Evolutionary conservation across 495 filamentous ascomycete species (phyloP).

Genomic region (Venustampulla echinocandica): DNA sequence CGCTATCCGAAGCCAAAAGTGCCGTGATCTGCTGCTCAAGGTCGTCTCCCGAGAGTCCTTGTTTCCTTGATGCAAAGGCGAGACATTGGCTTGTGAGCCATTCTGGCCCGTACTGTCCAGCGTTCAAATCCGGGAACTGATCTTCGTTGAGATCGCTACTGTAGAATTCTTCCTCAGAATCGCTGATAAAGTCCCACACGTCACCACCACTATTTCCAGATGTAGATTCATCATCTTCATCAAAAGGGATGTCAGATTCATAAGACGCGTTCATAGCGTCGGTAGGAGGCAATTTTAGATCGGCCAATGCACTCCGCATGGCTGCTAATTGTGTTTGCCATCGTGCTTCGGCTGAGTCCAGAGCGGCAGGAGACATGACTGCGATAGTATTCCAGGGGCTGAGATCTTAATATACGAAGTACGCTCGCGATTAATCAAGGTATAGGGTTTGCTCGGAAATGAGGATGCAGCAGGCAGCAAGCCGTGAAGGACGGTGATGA

Average conservation of each 20-base stretch:
- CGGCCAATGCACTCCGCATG: conserved; percentile 66
- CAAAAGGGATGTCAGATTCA: conserved; percentile 44
- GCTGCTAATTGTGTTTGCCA: conserved; percentile 63
- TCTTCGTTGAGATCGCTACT: conserved; percentile 36
- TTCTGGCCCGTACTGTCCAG: conserved; percentile 28
- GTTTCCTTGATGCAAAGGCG: conserved; percentile 46
- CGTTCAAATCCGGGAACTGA: conserved; percentile 19
- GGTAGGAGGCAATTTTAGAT: conserved; percentile 51
- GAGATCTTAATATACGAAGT: too few relatives aligned
- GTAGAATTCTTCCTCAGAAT: conserved; percentile 37
- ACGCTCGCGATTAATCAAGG: too few relatives aligned
- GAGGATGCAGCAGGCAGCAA: too few relatives aligned
- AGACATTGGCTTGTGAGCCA: conserved; percentile 65
- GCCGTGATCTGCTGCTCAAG: conserved; percentile 65
- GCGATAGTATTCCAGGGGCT: too few relatives aligned
- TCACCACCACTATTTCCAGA: conserved; percentile 60
- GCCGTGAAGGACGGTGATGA: too few relatives aligned
- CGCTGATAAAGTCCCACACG: conserved; percentile 83
- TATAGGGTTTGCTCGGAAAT: too few relatives aligned
- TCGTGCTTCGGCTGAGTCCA: conserved; percentile 39
- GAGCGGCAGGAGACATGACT: conserved; percentile 14
- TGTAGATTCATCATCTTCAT: conserved; percentile 50
- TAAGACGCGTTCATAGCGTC: conserved; percentile 28
- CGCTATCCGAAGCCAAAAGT: conserved; percentile 52
- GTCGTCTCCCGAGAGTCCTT: conserved; percentile 51